Evolutionary conservation across 805 yeast genomes (phyloP).

Genomic region (Tetrapisispora iriomotensis): DNA sequence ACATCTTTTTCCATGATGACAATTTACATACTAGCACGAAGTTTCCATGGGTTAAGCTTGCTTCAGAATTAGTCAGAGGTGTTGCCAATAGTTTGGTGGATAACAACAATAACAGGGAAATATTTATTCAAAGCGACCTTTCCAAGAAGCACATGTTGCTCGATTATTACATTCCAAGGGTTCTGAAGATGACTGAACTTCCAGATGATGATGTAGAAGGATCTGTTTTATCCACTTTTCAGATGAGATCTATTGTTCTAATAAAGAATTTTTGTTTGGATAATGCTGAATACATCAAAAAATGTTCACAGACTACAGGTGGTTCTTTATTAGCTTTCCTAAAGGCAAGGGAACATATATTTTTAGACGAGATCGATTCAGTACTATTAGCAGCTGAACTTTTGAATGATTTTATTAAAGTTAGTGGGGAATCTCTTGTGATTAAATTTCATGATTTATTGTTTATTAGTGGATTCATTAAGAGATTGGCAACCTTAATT

Average conservation of each 20-base stretch:
- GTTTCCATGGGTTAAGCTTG: slow-evolving; percentile 12
- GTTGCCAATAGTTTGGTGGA: slow-evolving; percentile 27
- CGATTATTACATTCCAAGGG: slow-evolving; percentile 12
- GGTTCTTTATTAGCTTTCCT: slow-evolving; percentile 13
- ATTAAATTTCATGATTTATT: slow-evolving; percentile 5
- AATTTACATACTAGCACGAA: background rate
- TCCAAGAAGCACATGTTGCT: slow-evolving; percentile 9
- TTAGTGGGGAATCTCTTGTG: slow-evolving; percentile 3
- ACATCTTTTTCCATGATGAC: slow-evolving; percentile 8
- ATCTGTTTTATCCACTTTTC: slow-evolving; percentile 10
- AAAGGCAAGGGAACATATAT: slow-evolving; percentile 7
- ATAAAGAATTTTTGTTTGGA: slow-evolving; percentile 23
- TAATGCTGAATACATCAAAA: slow-evolving; percentile 11
- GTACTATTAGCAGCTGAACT: slow-evolving; percentile 16
- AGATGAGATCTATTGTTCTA: slow-evolving; percentile 22
- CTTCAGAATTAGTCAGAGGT: slow-evolving; percentile 26
- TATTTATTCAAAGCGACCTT: slow-evolving; percentile 7
- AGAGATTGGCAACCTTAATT: slow-evolving; percentile 8
- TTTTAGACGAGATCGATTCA: slow-evolving; percentile 10
- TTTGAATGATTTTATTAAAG: slow-evolving; percentile 13
- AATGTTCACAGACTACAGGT: slow-evolving; percentile 10
- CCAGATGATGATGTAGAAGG: slow-evolving; percentile 1
- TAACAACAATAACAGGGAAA: slow-evolving; percentile 22
- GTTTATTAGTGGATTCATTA: slow-evolving; percentile 10
- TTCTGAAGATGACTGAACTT: slow-evolving; percentile 9